These are phyloP conservation scores for Neofusicoccum ribis DNA, from an alignment of 2,329 filamentous ascomycete genomes.

Conservation along the genomic window DNA sequence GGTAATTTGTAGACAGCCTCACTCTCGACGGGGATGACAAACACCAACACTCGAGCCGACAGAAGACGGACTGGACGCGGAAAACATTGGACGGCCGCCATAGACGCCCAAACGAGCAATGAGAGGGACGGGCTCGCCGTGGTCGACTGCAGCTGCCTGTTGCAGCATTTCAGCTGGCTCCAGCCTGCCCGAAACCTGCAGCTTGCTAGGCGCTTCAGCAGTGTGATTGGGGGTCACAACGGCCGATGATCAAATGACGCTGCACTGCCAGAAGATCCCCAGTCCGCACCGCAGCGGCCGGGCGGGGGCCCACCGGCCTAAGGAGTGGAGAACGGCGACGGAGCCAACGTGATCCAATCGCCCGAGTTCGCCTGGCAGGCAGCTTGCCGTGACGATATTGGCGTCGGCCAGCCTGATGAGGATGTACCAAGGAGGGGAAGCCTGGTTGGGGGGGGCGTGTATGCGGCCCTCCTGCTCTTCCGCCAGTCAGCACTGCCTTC, in stretches of 20 bases:
- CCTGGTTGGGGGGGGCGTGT: neutral
- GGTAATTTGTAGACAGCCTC: slow-evolving; percentile 18
- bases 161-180: slow-evolving; percentile 4
- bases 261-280: slow-evolving; percentile 16
- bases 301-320: slow-evolving; percentile 14
- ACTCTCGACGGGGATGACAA: slow-evolving; percentile 6
- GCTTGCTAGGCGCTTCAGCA: slow-evolving; percentile 7
- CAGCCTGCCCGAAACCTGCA: slow-evolving; percentile 7
- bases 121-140: neutral
- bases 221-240: slow-evolving; percentile 11
- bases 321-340: slow-evolving; percentile 14
- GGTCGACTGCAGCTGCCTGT: neutral
- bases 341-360: slow-evolving; percentile 16
- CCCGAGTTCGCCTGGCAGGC: neutral
- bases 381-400: neutral
- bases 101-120: neutral
- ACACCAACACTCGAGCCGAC: neutral
- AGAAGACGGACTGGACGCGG: neutral
- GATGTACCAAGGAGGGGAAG: slow-evolving; percentile 1
- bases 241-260: slow-evolving; percentile 16
- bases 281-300: slow-evolving; percentile 1
- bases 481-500: neutral
- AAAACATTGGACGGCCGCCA: neutral
- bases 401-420: neutral
- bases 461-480: neutral